Percentiles rank a stretch among this genome's conserved stretches.
phyloP scores from a whole-genome alignment of 1,284 basidiomycete genomes.

The Pisolithus thermaeus region DNA sequence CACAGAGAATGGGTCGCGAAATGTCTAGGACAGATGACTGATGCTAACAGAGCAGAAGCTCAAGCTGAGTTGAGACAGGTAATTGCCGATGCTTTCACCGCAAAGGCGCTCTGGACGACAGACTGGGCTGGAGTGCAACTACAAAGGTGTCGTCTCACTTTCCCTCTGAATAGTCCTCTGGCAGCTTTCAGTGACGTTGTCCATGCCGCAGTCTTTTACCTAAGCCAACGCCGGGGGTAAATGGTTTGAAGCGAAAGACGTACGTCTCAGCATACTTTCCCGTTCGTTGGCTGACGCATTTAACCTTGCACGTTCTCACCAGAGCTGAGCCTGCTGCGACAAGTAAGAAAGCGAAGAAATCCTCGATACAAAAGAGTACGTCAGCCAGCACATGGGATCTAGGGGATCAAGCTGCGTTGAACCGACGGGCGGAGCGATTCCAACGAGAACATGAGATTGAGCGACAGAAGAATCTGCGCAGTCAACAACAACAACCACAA shows the following conservation, averaged over 20 bases:
- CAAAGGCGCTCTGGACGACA: conserved; percentile 80
- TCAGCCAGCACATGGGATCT: conserved; percentile 41
- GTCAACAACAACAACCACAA: conserved; percentile 24
- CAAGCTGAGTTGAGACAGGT: conserved; percentile 81
- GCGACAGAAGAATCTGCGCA: conserved; percentile 47
- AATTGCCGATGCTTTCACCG: conserved; percentile 76
- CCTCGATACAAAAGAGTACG: conserved; percentile 39
- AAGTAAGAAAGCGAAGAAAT: conserved; percentile 69
- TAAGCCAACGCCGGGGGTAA: conserved; percentile 48
- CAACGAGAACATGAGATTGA: conserved; percentile 79
- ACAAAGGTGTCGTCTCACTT: conserved; percentile 50
- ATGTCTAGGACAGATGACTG: conserved; percentile 77
- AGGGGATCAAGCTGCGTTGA: conserved; percentile 62
- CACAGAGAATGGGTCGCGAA: conserved; percentile 79
- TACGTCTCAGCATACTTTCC: conserved; percentile 23
- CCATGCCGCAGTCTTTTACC: conserved; percentile 49
- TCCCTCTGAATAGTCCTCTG: conserved; percentile 2
- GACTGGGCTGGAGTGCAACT: conserved; percentile 83
- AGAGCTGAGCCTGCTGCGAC: conserved; percentile 37
- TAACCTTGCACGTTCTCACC: conserved; percentile 10
- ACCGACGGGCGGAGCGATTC: conserved; percentile 70
- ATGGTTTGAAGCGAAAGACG: conserved; percentile 65
- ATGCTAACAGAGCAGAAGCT: conserved; percentile 67
- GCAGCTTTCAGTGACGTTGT: conserved; percentile 20
- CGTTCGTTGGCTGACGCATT: background rate